These are phyloP conservation scores for Didymella glomerata DNA, from an alignment of 2,329 filamentous ascomycete species.

Conservation along the genomic window DNA sequence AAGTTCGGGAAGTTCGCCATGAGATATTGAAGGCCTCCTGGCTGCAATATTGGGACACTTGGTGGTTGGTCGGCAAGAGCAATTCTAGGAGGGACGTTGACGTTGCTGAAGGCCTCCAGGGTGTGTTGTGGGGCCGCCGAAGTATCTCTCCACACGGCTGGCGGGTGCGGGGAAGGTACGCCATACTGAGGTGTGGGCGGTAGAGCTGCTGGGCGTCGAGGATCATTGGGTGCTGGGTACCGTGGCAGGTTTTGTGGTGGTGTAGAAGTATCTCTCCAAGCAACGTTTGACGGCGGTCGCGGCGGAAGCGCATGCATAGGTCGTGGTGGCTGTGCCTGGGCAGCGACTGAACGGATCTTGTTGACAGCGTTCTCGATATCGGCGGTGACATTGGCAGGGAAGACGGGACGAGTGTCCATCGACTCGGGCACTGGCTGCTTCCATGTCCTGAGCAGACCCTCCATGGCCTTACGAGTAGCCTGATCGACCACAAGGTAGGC, in stretches of 20 bases:
- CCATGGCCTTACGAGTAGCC: conserved; percentile 85
- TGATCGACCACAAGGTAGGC: conserved; percentile 90
- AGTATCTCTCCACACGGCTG: conserved; percentile 9
- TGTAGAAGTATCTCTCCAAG: conserved; percentile 77
- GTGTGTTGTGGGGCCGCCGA: no score
- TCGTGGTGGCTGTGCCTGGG: conserved; percentile 64
- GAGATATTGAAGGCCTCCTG: no score
- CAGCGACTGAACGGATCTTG: conserved; percentile 73
- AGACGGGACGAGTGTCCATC: conserved; percentile 90
- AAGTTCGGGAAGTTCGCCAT: no score
- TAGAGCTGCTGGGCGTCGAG: conserved; percentile 40
- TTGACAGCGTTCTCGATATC: conserved; percentile 94
- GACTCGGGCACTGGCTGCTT: conserved; percentile 96
- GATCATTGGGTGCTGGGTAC: conserved; percentile 45
- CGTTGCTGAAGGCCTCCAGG: no score
- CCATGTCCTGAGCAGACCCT: conserved; percentile 98
- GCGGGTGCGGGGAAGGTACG: conserved; percentile 35
- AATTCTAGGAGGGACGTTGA: no score
- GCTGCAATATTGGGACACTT: no score
- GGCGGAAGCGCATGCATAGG: conserved; percentile 53
- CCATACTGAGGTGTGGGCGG: conserved; percentile 40
- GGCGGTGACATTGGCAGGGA: conserved; percentile 83
- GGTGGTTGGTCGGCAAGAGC: no score
- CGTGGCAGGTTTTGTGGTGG: conserved; percentile 64
- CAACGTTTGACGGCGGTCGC: conserved; percentile 59